Percentiles rank a stretch among this genome's conserved stretches.
phyloP scores from a whole-genome alignment of 2,329 filamentous ascomycete species.

The Alternaria viburni region DNA sequence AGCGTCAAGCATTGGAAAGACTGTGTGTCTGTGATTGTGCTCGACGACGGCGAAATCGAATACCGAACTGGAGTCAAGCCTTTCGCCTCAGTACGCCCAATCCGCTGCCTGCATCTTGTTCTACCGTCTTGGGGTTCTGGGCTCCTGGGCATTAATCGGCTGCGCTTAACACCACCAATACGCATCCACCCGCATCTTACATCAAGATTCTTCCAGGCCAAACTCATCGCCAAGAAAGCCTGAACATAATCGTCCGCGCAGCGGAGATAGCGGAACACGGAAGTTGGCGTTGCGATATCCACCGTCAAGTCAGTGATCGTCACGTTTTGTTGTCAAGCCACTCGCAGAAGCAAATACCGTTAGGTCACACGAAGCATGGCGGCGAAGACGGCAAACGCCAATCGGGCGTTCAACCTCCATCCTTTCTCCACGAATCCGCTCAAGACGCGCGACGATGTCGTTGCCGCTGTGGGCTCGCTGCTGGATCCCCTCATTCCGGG shows the following conservation, averaged over 20 bases:
- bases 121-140: conserved; percentile 17
- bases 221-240: conserved; percentile 3
- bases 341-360: conserved; percentile 3
- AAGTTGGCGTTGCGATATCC: neutral
- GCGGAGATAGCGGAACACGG: conserved; percentile 3
- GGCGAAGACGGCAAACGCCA: conserved; percentile 46
- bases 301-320: neutral
- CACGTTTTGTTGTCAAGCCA: neutral
- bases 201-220: neutral
- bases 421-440: conserved; percentile 53
- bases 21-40: neutral
- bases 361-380: conserved; percentile 20
- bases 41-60: neutral
- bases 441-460: conserved; percentile 50
- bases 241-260: conserved; percentile 5
- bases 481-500: conserved; percentile 74
- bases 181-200: neutral
- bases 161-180: conserved; percentile 4
- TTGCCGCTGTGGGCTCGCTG: conserved; percentile 56
- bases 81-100: conserved; percentile 3
- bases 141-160: conserved; percentile 14
- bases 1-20: neutral
- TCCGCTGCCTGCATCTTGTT: conserved; percentile 7
- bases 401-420: conserved; percentile 51
- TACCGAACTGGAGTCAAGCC: conserved; percentile 10